Evolutionary conservation across 768 basidiomycete genomes (phyloP).

Genomic region (Leccinum arenicola): DNA sequence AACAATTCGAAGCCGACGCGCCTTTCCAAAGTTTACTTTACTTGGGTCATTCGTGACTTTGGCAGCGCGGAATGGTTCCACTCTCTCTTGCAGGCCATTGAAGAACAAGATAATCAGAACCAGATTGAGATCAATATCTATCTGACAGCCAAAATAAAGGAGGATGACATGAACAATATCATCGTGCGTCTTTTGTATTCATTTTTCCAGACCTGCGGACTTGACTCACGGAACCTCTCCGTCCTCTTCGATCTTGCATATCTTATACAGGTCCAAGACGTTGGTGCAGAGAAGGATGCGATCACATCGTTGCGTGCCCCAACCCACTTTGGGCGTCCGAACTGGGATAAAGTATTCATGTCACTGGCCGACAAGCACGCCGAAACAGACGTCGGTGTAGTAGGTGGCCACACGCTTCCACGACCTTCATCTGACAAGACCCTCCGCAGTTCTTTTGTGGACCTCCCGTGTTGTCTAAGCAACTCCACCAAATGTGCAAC

Average conservation of each 20-base stretch:
- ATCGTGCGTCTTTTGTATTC: conserved; percentile 47
- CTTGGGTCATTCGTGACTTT: conserved; percentile 95
- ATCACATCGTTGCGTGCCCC: conserved; percentile 87
- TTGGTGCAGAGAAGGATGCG: conserved; percentile 89
- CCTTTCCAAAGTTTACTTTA: conserved; percentile 89
- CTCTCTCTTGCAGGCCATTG: conserved; percentile 87
- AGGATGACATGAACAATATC: conserved; percentile 93
- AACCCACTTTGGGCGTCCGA: conserved; percentile 90
- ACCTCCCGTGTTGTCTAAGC: conserved; percentile 64
- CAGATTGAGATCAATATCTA: conserved; percentile 94
- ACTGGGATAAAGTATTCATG: conserved; percentile 74
- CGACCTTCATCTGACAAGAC: neutral
- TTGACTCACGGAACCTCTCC: neutral
- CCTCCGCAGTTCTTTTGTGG: conserved; percentile 76
- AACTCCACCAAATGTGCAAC: conserved; percentile 78
- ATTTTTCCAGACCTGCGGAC: neutral
- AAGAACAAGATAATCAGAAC: conserved; percentile 85
- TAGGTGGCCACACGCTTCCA: conserved; percentile 25
- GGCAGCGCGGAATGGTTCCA: conserved; percentile 93
- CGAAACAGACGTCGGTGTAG: conserved; percentile 87
- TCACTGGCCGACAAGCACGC: conserved; percentile 81
- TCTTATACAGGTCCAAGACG: conserved; percentile 65
- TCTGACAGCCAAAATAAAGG: conserved; percentile 86
- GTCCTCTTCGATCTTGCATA: neutral
- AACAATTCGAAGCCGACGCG: conserved; percentile 72